Base-by-base conservation (phyloP, 148 eudicot genomes). In the Chenopodium quinoa region DNA sequence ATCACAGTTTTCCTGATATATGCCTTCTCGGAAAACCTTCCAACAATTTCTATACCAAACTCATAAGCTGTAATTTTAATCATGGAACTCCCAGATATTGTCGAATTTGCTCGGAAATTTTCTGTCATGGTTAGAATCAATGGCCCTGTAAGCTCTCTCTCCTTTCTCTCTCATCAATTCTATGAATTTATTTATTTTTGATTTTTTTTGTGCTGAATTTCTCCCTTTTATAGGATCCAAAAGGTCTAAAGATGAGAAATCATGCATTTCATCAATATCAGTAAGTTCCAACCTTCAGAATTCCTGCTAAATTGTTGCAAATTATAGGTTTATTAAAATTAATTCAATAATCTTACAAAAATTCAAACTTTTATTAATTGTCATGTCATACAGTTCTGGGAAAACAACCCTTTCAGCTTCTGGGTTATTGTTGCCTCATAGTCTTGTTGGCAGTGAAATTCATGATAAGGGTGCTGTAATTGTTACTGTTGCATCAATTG, bases 321-420 rank as follows among this genome's bases (percentile, higher is more conserved):
- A 20, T 63, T 17, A 34, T 11, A 31, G 27, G 12, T 58, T 29
- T 17, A 4, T n/a, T n/a, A 56, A 9, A 0, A 8, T 47, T 12
- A 48, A 47, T 48, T 48, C n/a, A n/a, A n/a, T 48, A 9, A 9
- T 48, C 10, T 10, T 8, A 48, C 12, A 9, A 54, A 12, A 54
- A 54, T 54, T 54, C 60, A 54, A 65, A 46, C 22, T 80, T 56
- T 32, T 63, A 31, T 60, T 76, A 14, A 50, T 75, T 82, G 56
- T 56, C 75, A 29, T 84, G 69, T 56, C 68, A 44, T 85, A 40
- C 82, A 95, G 99, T 88, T 91, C 90, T 27, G 98, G 99, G 37
- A 90, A 76, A 63, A 95, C 97, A 7, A 92, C 95, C 37, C 90
- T 95, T 52, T 95, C 98, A 74, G 96, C 97, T 72, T 95, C 98